Evolutionary conservation across 2,329 filamentous ascomycete species (phyloP), one percentile per base, ranked within the genome.

Genomic region (Torrubiella hemipterigena): DNA sequence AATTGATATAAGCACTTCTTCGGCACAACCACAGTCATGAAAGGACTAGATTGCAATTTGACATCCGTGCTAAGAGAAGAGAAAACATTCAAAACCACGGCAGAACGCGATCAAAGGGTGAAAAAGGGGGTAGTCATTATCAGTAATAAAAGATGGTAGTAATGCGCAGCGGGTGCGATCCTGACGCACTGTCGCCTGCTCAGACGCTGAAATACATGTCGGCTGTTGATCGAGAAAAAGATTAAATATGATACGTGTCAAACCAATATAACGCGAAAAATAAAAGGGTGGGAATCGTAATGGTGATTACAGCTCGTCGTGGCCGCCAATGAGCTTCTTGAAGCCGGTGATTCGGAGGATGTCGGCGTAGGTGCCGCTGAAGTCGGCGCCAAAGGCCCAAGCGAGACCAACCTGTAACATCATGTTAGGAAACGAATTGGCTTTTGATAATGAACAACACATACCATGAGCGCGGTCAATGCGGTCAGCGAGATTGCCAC

Each of bases 1-100:
- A 34, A 24, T 24, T 56, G 51, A 70, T 91, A 68, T 93, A 73
- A 91, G 86, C 86, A 94, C 85, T 85, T 93, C 85, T 93, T 87
- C 83, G 86, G 86, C 87, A 85, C 87, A 91, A 87, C 76, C 72
- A 68, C 76, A 86, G 83, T 80, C 83, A 94, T 77, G 61, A 56
- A 55, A 57, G 58, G 77, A 77, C 78, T 73, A 73, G 67, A 81
- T 89, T 91, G 87, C 77, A 95, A 94, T 94, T 94, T 94, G 86
- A 95, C 86, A 94, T 94, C 83, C 81, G 83, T 93, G 87, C 87
- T 89, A 42, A 34, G 11, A 26, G 16, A 28, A 13, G 10, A 20
- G 17, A 30, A n/a, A 26, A 24, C 7, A 4, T n/a, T n/a, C n/a
- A n/a, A n/a, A n/a, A n/a, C n/a, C n/a, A n/a, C n/a, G n/a, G n/a